Evolutionary conservation across 108 stramenopile genomes (phyloP).

Genomic region (Asterionellopsis glacialis): DNA sequence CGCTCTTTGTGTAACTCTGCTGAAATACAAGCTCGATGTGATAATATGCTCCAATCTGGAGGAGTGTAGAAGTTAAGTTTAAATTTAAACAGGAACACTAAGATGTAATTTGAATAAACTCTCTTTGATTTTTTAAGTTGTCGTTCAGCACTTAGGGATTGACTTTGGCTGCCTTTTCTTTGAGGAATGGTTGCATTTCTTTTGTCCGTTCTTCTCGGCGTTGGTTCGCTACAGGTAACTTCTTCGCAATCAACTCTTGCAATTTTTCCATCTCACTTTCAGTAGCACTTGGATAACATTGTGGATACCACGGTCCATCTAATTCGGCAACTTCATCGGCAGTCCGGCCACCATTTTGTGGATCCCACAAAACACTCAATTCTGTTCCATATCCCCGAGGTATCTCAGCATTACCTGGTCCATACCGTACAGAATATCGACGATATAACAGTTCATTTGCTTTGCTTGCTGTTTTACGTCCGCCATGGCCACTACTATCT

Average conservation of each 20-base stretch:
- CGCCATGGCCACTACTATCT: not conserved
- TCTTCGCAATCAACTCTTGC: not conserved
- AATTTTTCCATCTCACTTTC: not conserved
- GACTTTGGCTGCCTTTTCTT: conserved; percentile 1
- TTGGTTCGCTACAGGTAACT: not conserved
- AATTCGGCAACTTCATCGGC: conserved; percentile 42
- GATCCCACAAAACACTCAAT: conserved; percentile 51
- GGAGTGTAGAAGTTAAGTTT: not conserved
- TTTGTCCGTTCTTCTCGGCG: not conserved
- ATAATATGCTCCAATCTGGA: conserved; percentile 31
- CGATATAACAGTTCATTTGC: conserved; percentile 32
- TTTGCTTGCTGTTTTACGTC: conserved; percentile 13
- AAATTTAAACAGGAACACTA: too few relatives aligned
- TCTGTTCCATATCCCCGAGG: conserved; percentile 65
- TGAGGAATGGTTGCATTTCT: conserved; percentile 1
- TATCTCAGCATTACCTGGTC: conserved; percentile 58
- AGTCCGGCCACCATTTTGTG: conserved; percentile 61
- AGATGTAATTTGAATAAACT: not conserved
- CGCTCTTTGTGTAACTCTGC: conserved; percentile 54
- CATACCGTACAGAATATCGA: conserved; percentile 72
- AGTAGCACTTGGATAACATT: conserved; percentile 46
- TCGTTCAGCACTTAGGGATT: not conserved
- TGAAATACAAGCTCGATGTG: conserved; percentile 63
- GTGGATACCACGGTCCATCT: conserved; percentile 76
- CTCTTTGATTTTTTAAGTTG: not conserved